Conservation (phyloP, 331 rosid genomes). For the Rhamnella rubrinervis region DNA sequence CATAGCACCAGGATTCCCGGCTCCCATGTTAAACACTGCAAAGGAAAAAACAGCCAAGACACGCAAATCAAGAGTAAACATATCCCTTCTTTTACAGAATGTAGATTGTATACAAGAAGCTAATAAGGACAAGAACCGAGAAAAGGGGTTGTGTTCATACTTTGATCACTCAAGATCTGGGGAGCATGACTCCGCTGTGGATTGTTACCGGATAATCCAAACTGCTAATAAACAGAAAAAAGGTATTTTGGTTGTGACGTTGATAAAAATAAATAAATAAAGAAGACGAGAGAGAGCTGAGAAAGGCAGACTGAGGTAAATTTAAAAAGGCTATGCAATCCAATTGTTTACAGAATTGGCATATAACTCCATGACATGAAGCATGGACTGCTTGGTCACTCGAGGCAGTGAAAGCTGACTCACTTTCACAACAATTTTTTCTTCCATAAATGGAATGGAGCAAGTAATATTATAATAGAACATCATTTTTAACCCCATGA, state of each 20-base stretch:
- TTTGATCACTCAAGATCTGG: conserved; percentile 81
- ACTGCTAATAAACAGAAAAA: conserved; percentile 38
- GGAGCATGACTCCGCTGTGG: conserved; percentile 78
- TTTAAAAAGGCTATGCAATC: too few species aligned
- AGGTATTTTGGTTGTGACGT: background rate
- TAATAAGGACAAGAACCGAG: conserved; percentile 8
- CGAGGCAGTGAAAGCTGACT: too few species aligned
- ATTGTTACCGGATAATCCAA: conserved; percentile 70
- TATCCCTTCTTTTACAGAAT: background rate
- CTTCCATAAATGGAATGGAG: too few species aligned
- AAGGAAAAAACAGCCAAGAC: conserved; percentile 17
- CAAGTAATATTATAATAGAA: too few species aligned
- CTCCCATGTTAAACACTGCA: conserved; percentile 87
- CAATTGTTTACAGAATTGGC: background rate
- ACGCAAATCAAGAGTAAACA: conserved; percentile 9
- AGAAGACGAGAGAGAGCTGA: background rate
- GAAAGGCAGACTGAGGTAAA: background rate
- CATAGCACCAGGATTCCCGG: conserved; percentile 71
- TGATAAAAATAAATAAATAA: background rate
- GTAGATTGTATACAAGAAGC: background rate
- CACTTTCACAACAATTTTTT: too few species aligned
- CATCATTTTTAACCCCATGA: too few species aligned
- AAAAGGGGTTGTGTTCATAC: conserved; percentile 46
- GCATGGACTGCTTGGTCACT: background rate
- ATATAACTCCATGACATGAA: background rate